Base-by-base conservation (phyloP, 805 yeast genomes). In the Kazachstania psychrophila region DNA sequence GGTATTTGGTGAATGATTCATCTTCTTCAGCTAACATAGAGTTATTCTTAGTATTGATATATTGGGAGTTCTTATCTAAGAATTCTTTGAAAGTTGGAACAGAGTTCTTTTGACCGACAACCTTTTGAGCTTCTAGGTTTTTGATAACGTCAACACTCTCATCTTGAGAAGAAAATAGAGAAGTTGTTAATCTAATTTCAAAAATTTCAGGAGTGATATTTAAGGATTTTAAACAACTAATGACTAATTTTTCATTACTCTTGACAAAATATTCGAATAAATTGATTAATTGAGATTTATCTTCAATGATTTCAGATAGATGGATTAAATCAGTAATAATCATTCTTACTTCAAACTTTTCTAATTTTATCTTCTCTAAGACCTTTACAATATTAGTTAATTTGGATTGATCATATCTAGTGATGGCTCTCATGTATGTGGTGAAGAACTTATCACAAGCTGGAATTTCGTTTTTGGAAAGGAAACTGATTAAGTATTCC, bases 121-220 rank as follows among this genome's bases (percentile, higher is more conserved):
- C 41, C 25, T 54, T 57, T 30, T 59, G 52, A 11, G 51, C 34
- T 11, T 46, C 51, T n/a, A 48, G 28, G 4, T 45, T 51, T 16
- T 64, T 52, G 23, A 54, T 63, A 9, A 61, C 50, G 17, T 58
- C 63, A 12, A 52, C 48, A 13, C 51, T 51, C 7, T 53, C 44
- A 39, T 44, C 47, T 10, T 48, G 49, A 7, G 38, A 40, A 2
- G 47, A 42, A 25, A 59, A 56, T 35, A 86, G 59, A 0, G 88
- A 77, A 1, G 80, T 69, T 60, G 84, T 82, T 31, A 85, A 61
- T 37, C 70, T 68, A 67, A 86, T 72, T 62, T 79, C 88, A 20
- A 79, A 61, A 4, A 65, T 46, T 20, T 70, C 75, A 3, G 73
- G 41, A 14, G 61, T 49, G 15, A 69, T 37, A 14, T 60, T 53